Percentiles rank a stretch among this genome's conserved stretches.
phyloP scores from a whole-genome alignment of 2,329 filamentous ascomycete genomes.

The Elsinoe fawcettii region DNA sequence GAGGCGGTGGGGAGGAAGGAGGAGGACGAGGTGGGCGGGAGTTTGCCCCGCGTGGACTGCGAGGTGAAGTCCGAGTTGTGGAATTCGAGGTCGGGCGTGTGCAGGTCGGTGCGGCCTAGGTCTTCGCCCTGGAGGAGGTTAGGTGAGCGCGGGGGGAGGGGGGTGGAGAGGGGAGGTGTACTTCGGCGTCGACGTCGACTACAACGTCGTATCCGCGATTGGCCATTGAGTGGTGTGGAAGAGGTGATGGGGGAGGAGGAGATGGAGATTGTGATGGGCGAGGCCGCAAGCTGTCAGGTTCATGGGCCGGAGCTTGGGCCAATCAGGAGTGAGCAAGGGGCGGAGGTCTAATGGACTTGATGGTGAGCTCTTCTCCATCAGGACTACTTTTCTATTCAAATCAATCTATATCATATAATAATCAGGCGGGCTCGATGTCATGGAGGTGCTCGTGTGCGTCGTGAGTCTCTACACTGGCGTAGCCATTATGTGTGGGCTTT shows the following conservation, averaged over 20 bases:
- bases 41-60: slow-evolving; percentile 44
- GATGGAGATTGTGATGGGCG: not conserved
- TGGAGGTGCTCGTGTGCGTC: no score
- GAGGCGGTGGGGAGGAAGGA: slow-evolving; percentile 27
- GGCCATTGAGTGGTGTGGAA: slow-evolving; percentile 23
- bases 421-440: no score
- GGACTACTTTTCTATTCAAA: no score
- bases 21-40: slow-evolving; percentile 36
- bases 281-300: slow-evolving; percentile 6
- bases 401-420: no score
- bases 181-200: slow-evolving; percentile 94
- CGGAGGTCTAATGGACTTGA: not conserved
- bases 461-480: no score
- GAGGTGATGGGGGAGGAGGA: not conserved
- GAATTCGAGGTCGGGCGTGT: slow-evolving; percentile 92
- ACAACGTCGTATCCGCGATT: slow-evolving; percentile 94
- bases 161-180: slow-evolving; percentile 35
- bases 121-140: slow-evolving; percentile 59
- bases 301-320: not conserved
- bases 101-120: slow-evolving; percentile 93
- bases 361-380: no score
- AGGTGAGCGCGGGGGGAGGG: slow-evolving; percentile 16
- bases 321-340: not conserved
- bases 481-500: no score
- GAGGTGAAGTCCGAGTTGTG: slow-evolving; percentile 71